phyloP scores from a whole-genome alignment of 2,329 filamentous ascomycete genomes.

The Ophiobolus disseminans region DNA sequence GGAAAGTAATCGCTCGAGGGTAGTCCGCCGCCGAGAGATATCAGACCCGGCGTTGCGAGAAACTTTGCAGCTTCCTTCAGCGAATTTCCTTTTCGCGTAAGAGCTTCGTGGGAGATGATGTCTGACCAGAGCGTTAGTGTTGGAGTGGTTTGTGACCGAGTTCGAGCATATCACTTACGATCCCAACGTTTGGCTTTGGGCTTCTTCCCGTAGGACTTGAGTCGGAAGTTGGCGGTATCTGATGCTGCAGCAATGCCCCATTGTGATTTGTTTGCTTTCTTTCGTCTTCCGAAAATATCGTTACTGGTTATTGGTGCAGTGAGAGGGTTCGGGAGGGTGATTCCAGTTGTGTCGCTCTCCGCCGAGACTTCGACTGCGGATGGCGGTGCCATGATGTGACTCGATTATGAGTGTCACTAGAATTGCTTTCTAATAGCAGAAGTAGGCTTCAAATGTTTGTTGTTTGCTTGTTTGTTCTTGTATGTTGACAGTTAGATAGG shows the following conservation, averaged over 20 bases:
- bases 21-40: conserved; percentile 90
- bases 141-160: background rate
- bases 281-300: conserved; percentile 71
- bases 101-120: conserved; percentile 58
- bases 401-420: background rate
- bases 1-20: conserved; percentile 92
- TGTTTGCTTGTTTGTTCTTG: background rate
- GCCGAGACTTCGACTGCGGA: conserved; percentile 52
- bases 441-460: too few species aligned
- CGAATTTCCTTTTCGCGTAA: conserved; percentile 63
- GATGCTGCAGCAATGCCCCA: conserved; percentile 79
- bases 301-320: conserved; percentile 62
- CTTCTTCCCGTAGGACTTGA: conserved; percentile 67
- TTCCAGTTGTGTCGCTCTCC: conserved; percentile 56
- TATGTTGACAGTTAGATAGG: too few species aligned
- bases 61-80: conserved; percentile 83
- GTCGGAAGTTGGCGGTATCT: conserved; percentile 82
- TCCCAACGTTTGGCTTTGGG: conserved; percentile 85
- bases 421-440: too few species aligned
- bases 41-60: conserved; percentile 81
- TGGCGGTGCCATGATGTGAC: conserved; percentile 39
- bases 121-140: conserved; percentile 38
- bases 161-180: conserved; percentile 63
- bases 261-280: conserved; percentile 72
- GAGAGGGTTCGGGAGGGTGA: conserved; percentile 59